phyloP scores from a whole-genome alignment of 495 filamentous ascomycete genomes.

The Hypoxylon fuscum region DNA sequence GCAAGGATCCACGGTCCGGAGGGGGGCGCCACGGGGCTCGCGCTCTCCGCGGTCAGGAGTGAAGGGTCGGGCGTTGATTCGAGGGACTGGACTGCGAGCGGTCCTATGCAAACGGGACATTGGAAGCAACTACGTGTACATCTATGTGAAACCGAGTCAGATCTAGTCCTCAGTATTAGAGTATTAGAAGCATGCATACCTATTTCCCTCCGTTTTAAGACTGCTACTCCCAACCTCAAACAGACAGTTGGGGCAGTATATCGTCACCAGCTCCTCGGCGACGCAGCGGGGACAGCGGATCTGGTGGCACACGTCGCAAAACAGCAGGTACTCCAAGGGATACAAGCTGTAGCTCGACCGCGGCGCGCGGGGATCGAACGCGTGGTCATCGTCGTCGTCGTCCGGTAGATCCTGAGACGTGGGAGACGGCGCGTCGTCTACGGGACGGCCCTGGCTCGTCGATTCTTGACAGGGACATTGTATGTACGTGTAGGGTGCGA shows the following conservation, averaged over 20 bases:
- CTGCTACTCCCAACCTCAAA: conserved; percentile 93
- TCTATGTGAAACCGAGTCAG: conserved; percentile 54
- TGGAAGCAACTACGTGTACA: conserved; percentile 95
- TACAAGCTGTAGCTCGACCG: conserved; percentile 90
- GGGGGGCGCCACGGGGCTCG: conserved; percentile 32
- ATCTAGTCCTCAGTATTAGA: neutral
- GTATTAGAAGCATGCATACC: conserved; percentile 62
- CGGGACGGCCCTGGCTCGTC: conserved; percentile 53
- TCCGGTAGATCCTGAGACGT: conserved; percentile 54
- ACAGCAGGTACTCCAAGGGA: conserved; percentile 91
- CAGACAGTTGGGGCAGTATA: conserved; percentile 94
- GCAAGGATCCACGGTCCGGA: conserved; percentile 78
- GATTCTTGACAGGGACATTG: conserved; percentile 87
- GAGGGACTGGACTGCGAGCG: conserved; percentile 74
- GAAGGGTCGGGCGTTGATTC: conserved; percentile 60
- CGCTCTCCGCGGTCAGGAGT: conserved; percentile 50
- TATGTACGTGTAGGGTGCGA: conserved; percentile 90
- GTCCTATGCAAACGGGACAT: conserved; percentile 88
- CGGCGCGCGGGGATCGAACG: conserved; percentile 85
- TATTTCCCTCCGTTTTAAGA: conserved; percentile 89
- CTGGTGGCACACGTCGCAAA: conserved; percentile 96
- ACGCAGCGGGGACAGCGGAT: conserved; percentile 94
- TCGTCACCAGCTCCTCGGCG: conserved; percentile 89
- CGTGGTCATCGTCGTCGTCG: conserved; percentile 76
- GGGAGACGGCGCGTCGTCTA: conserved; percentile 48